Evolutionary conservation across 2,329 filamentous ascomycete species (phyloP), one percentile per base, ranked within the genome.

Genomic region (Coleophoma eucalyptorum): DNA sequence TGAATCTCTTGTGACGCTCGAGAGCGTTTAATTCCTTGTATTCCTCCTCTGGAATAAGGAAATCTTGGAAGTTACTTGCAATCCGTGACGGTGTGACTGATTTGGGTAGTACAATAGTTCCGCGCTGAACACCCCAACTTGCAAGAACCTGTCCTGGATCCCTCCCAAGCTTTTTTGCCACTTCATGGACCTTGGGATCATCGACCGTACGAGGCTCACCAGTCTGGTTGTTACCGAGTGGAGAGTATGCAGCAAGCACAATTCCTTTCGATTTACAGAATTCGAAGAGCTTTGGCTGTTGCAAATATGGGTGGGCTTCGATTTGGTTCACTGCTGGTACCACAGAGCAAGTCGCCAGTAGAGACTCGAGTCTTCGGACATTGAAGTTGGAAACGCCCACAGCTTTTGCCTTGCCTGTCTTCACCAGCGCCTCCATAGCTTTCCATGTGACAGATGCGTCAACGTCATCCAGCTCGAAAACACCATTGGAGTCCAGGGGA

Each of bases 261-360:
- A 79, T 79, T 19, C 69, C 70, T 55, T 72, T 71, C 26, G 67
- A 56, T 43, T 70, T 66, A 60, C 76, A 77, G 60, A 72, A 77
- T 16, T 73, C 66, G 33, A 77, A 62, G 54, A 74, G 73, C 45
- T 75, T 71, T 46, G 67, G 64, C 57, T 81, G 78, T 69, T 43
- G 46, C 6, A 86, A 72, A 64, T 88, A 87, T 0, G 87, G 86
- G 68, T 92, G 86, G 62, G 79, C 83, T 72, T 91, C 88, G 52
- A 78, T 67, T 62, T 78, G 74, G 66, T 77, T 76, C 44, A 76
- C 69, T n/a, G 69, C 60, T 0, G 75, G 75, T 58, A 68, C 69
- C 62, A 77, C 69, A 53, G 69, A 66, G 50, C 72, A 72, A 3
- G 64, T 64, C 40, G 55, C 54, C 18, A 75, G 64, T 40, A 78